Conservation (phyloP, 225 moss, liverwort and hornwort genomes). For the Pleurozium schreberi region DNA sequence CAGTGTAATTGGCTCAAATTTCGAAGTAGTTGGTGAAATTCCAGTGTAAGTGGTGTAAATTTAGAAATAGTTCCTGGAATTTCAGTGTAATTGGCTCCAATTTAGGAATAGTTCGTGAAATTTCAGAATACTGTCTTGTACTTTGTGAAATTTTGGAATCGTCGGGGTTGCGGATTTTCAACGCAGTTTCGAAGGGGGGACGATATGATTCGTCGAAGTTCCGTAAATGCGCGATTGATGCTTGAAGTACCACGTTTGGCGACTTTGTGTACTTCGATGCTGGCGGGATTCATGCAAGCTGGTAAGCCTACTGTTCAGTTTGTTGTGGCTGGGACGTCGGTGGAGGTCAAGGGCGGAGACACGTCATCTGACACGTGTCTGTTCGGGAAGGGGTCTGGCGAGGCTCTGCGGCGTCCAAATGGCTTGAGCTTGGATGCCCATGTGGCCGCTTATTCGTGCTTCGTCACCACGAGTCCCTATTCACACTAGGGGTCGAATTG, state of each 20-base stretch:
- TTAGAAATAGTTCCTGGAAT: not conserved
- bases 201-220: not conserved
- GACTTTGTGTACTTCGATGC: not conserved
- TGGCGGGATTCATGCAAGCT: not conserved
- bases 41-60: not conserved
- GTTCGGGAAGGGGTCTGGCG: not conserved
- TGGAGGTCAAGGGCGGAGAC: not conserved
- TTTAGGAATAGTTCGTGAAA: not conserved
- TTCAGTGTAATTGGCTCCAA: not conserved
- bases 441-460: not conserved
- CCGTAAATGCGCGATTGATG: not conserved
- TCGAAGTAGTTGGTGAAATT: not conserved
- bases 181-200: not conserved
- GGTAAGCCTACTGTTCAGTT: not conserved
- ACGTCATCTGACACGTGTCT: not conserved
- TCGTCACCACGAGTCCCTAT: not conserved
- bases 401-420: not conserved
- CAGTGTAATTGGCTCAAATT: not conserved
- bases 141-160: not conserved
- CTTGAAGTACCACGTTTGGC: not conserved
- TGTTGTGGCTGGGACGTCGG: not conserved
- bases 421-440: not conserved
- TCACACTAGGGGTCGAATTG: not conserved
- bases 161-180: not conserved
- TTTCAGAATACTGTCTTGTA: no score